A percentile compares a stretch with the other conserved stretches of the same genome.
Conservation (phyloP, 257 asterid genomes). For the Jacaranda mimosifolia region DNA sequence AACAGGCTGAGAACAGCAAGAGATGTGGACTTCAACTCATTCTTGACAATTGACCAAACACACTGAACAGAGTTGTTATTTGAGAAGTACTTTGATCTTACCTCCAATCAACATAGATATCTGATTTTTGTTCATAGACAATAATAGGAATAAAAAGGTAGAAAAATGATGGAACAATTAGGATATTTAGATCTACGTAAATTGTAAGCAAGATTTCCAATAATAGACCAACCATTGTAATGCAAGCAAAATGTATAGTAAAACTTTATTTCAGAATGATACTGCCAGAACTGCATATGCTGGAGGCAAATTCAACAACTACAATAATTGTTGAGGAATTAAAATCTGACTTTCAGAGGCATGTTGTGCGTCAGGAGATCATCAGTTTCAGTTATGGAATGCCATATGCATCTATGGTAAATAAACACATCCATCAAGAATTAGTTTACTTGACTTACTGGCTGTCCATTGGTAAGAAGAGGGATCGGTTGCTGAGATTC, state of each 20-base stretch:
- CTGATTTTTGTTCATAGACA: too few species aligned
- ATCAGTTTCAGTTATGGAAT: not conserved
- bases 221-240: too few species aligned
- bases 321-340: not conserved
- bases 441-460: slow-evolving; percentile 52
- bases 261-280: too few species aligned
- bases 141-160: too few species aligned
- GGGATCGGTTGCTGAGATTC: slow-evolving; percentile 89
- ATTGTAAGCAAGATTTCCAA: too few species aligned
- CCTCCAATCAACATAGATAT: too few species aligned
- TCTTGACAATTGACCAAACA: slow-evolving; percentile 12
- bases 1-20: not conserved
- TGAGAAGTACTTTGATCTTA: not conserved
- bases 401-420: not conserved
- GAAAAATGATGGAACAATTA: too few species aligned
- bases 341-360: not conserved
- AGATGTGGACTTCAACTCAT: not conserved
- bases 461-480: slow-evolving; percentile 86
- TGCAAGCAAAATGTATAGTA: too few species aligned
- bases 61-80: not conserved
- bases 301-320: not conserved
- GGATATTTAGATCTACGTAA: too few species aligned
- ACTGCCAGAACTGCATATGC: too few species aligned
- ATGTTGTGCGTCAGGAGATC: not conserved
- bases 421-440: slow-evolving; percentile 9